Percentiles rank a stretch among this genome's conserved stretches.
These are phyloP conservation scores for Oropetium thomaeum DNA, from an alignment of 176 grass and related monocot genomes.

Conservation along the genomic window DNA sequence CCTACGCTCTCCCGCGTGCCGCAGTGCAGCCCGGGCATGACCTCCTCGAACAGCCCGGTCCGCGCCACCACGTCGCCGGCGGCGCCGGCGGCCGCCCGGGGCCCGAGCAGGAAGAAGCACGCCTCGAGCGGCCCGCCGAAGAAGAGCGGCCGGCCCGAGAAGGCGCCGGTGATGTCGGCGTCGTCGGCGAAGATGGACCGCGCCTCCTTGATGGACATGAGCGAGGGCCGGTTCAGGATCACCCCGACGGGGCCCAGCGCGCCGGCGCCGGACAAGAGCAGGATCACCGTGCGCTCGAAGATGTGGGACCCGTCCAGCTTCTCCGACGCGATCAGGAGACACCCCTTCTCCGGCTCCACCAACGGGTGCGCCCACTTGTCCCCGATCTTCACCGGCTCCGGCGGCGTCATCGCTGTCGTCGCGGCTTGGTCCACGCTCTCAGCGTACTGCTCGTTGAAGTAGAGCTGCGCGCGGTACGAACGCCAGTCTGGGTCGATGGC, in stretches of 20 bases:
- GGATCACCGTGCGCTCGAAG: constrained; percentile 90
- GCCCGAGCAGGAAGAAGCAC: constrained; percentile 69
- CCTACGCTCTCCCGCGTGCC: constrained; percentile 74
- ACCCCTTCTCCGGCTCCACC: constrained; percentile 72
- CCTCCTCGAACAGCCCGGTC: constrained; percentile 85
- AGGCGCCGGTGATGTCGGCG: constrained; percentile 47
- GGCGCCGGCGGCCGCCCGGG: not conserved
- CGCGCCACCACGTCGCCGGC: constrained; percentile 20
- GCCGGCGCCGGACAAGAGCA: constrained; percentile 62
- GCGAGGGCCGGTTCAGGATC: constrained; percentile 88
- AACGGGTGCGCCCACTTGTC: constrained; percentile 79
- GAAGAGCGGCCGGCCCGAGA: constrained; percentile 74
- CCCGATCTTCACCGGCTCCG: constrained; percentile 16
- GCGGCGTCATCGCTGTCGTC: not conserved
- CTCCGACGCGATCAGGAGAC: constrained; percentile 78
- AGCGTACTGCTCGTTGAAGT: constrained; percentile 44
- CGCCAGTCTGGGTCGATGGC: constrained; percentile 61
- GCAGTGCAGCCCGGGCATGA: constrained; percentile 76
- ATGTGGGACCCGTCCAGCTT: constrained; percentile 93
- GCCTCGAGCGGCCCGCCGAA: constrained; percentile 85
- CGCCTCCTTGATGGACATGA: constrained; percentile 97
- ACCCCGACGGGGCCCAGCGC: constrained; percentile 62
- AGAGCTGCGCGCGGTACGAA: constrained; percentile 63
- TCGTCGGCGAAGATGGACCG: constrained; percentile 44
- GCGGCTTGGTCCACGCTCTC: not conserved